These are phyloP conservation scores for Puccinia horiana DNA, from an alignment of 1,284 basidiomycete genomes.

Conservation along the genomic window DNA sequence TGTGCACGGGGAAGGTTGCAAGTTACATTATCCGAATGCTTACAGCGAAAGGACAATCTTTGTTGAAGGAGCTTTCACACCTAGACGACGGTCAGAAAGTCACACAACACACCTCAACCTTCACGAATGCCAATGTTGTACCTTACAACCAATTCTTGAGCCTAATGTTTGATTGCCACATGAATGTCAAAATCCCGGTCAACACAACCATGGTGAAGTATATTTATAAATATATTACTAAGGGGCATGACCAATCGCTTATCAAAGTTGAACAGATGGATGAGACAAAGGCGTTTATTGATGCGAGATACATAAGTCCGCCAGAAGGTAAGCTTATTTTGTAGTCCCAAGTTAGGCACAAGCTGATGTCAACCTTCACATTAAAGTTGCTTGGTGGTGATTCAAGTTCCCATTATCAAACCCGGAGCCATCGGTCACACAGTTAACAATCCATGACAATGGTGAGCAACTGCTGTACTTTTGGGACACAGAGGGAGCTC, in stretches of 20 bases:
- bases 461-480: neutral
- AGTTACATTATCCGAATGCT: constrained; percentile 61
- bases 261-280: neutral
- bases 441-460: neutral
- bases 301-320: constrained; percentile 1
- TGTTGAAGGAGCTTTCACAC: constrained; percentile 58
- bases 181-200: neutral
- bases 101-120: too few species aligned
- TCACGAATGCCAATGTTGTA: neutral
- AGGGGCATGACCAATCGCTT: neutral
- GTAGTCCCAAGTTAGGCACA: neutral
- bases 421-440: neutral
- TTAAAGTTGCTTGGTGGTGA: neutral
- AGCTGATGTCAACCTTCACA: neutral
- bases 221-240: constrained; percentile 30
- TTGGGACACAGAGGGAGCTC: neutral
- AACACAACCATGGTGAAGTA: neutral
- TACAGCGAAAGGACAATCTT: constrained; percentile 59
- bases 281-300: neutral
- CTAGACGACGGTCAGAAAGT: neutral
- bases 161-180: neutral
- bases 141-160: neutral
- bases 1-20: constrained; percentile 59
- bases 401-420: neutral
- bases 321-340: neutral